These are phyloP conservation scores for Kwoniella sp. DNA, from an alignment of 768 basidiomycete species.

Conservation along the genomic window DNA sequence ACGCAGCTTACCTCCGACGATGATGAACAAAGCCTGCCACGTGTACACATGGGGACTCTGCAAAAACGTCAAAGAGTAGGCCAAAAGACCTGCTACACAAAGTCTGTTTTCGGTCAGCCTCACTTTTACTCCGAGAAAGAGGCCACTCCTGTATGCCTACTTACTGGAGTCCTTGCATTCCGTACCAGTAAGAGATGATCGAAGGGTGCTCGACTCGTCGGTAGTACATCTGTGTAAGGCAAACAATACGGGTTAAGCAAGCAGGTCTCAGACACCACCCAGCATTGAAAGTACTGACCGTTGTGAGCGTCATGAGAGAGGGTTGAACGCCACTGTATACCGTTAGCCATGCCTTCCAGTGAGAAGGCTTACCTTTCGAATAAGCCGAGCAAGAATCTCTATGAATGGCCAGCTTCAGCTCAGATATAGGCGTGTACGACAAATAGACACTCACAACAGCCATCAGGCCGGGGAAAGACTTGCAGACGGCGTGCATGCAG, in stretches of 20 bases:
- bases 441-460: constrained; percentile 25
- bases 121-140: neutral
- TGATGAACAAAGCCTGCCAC: constrained; percentile 59
- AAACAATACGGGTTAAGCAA: neutral
- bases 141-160: neutral
- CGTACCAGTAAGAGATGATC: constrained; percentile 38
- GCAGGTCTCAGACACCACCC: neutral
- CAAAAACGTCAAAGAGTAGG: constrained; percentile 62
- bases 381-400: constrained; percentile 22
- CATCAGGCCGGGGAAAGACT: constrained; percentile 49
- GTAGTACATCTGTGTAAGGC: constrained; percentile 61
- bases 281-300: constrained; percentile 46
- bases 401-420: neutral
- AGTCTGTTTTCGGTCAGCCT: constrained; percentile 19
- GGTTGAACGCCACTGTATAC: constrained; percentile 33
- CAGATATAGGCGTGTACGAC: neutral
- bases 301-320: constrained; percentile 44
- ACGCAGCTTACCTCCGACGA: constrained; percentile 32
- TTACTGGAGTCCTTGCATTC: constrained; percentile 38
- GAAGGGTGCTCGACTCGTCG: constrained; percentile 62
- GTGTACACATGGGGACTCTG: constrained; percentile 59
- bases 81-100: constrained; percentile 61
- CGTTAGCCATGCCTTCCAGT: neutral
- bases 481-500: constrained; percentile 62
- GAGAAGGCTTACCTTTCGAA: constrained; percentile 24